Base-by-base conservation (phyloP, 495 filamentous ascomycete genomes). In the Thermothielavioides terrestris region DNA sequence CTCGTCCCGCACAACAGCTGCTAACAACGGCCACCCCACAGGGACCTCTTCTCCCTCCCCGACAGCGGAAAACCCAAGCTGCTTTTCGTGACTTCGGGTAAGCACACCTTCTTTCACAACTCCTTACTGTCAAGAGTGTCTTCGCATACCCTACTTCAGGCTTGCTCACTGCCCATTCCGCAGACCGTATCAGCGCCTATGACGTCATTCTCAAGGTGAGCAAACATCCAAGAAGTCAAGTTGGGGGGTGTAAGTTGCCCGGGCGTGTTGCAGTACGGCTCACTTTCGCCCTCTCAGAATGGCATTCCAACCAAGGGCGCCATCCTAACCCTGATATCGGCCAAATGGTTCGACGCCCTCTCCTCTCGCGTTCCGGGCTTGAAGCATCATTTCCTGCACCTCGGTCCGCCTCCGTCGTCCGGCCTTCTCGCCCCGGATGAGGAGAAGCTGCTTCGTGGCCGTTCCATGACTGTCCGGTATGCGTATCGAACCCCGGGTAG, bases 111-210 rank as follows among this genome's bases (percentile, higher is more conserved):
- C 15, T 11, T 12, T n/a, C 15, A 1, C 7, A 4, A 43, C 22
- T 1, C n/a, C n/a, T n/a, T n/a, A n/a, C n/a, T n/a, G n/a, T n/a
- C n/a, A n/a, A n/a, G n/a, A n/a, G n/a, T n/a, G n/a, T n/a, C n/a
- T n/a, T n/a, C n/a, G n/a, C n/a, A n/a, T n/a, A n/a, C n/a, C n/a
- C n/a, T n/a, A n/a, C 1, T 17, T 2, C 6, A 7, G 5, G 2
- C 7, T 7, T 26, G 5, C 12, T 23, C 1, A n/a, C 27, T 44
- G 4, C 17, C 20, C n/a, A 23, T n/a, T 6, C 2, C 9, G 49
- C 52, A 18, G 91, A 98, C 66, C 84, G 91, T 53, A 94, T 96
- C 69, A 94, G 87, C 46, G 91, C 91, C 43, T 95, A 86, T 73
- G 91, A 96, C 77, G 86, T 95, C 56, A 79, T 95, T 55, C 42